Conservation (phyloP, 1,284 basidiomycete species). For the Puccinia hordei region DNA sequence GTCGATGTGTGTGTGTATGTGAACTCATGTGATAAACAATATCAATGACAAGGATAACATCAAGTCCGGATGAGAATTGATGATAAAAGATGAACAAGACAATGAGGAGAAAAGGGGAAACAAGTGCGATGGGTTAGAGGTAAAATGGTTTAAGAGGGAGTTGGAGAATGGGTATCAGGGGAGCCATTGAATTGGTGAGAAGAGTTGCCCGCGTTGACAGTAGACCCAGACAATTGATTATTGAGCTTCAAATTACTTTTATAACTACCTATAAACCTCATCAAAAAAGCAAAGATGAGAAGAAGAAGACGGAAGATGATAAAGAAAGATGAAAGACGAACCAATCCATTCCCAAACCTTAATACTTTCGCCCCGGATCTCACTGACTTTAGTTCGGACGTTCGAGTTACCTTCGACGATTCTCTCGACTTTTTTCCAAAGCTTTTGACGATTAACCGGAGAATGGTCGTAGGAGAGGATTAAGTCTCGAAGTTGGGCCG, state of each 20-base stretch:
- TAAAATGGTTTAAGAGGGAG: background rate
- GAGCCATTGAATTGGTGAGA: background rate
- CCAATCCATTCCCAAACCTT: constrained; percentile 65
- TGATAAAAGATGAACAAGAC: background rate
- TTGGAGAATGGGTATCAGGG: background rate
- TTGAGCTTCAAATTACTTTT: constrained; percentile 29
- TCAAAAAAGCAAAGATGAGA: constrained; percentile 66
- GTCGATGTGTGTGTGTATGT: background rate
- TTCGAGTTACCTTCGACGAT: constrained; percentile 93
- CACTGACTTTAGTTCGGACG: constrained; percentile 82
- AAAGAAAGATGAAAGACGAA: constrained; percentile 66
- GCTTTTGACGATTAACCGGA: constrained; percentile 67
- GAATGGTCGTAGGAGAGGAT: constrained; percentile 81
- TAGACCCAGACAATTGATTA: background rate
- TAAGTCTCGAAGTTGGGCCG: constrained; percentile 85
- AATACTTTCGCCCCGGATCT: constrained; percentile 73
- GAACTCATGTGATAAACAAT: background rate
- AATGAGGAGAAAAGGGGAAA: background rate
- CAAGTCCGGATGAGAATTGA: background rate
- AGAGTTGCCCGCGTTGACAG: constrained; percentile 9
- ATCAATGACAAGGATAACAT: no score
- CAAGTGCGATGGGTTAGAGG: no score
- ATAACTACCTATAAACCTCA: constrained; percentile 63
- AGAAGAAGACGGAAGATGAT: constrained; percentile 81
- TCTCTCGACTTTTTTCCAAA: constrained; percentile 85